Base-by-base conservation (phyloP, 2,329 filamentous ascomycete species). In the Colletotrichum gloeosporioides region DNA sequence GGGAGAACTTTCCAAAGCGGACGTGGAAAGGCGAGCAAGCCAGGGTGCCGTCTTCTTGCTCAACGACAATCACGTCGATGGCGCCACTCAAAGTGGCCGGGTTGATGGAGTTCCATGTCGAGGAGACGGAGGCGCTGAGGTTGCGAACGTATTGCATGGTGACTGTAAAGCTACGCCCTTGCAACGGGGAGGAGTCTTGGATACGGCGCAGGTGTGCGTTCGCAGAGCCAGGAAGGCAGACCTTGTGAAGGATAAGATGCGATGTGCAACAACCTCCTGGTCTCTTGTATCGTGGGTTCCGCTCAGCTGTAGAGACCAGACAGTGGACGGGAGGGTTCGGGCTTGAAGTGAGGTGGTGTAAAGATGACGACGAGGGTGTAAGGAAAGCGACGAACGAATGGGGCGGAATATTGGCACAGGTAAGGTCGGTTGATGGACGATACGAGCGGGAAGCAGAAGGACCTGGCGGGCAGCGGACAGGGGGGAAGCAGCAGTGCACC, bases 101-200 rank as follows among this genome's bases (percentile, higher is more conserved):
- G 86, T 99, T 99, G 90, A 99, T 98, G 31, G 96, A 98, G 87
- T 99, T 99, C 97, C 97, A 99, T 85, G 97, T 96, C 88, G 97
- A 98, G 81, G 96, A 98, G 81, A 99, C 96, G 69, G 96, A 98
- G 84, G 96, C 96, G 86, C 95, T 97, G 81, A 99, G 92, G 83
- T 96, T 98, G 80, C 97, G 92, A 80, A 99, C 96, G 94, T 99
- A 99, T 90, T 99, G 96, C 97, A 99, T 99, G 78, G 85, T 89
- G 64, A 39, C 15, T 18, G 31, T 69, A 22, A 22, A 61, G 44
- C 29, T 36, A 13, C 34, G 44, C 27, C 71, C 13, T 61, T 67
- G 39, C 55, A 61, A 59, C 70, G 15, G 39, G 74, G 68, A 44
- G 27, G 69, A 69, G 55, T n/a, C 39, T 25, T 22, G n/a, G 10